Evolutionary conservation across 2,329 filamentous ascomycete genomes (phyloP), one percentile per base, ranked within the genome.

Genomic region (Bipolaris sorokiniana): DNA sequence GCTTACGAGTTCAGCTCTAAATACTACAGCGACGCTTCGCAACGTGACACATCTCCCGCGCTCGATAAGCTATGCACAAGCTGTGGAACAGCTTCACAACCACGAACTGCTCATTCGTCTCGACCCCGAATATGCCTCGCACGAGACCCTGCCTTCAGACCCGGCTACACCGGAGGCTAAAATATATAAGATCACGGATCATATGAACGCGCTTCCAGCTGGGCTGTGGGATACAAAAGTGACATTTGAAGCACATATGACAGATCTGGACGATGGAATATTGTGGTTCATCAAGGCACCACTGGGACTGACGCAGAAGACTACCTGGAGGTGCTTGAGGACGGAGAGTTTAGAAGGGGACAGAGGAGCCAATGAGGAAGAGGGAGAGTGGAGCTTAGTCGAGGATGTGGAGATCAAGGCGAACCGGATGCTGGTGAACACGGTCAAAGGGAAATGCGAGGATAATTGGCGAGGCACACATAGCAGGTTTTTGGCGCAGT

Each of bases 331-430:
- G 22, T 49, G 75, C 10, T 50, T 71, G 16, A 66, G 54, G 63
- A 60, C 59, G 3, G 65, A 59, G 22, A 60, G 62, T 1, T 45
- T 69, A 18, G 51, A 52, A 2, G 61, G 51, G 13, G 54, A 63
- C 22, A 58, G 50, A 11, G 46, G 31, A 16, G 59, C 54, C n/a
- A 48, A 45, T 16, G 59, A 51, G 7, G 63, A 62, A 22, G 57
- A 58, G 34, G 59, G 59, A 3, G 71, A 74, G 56, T 74, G 68
- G 72, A 67, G 63, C 53, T 40, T 77, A 13, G 70, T 75, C 2
- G 74, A 77, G 53, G 72, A 76, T 62, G 71, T 75, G 28, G 72
- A 75, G 61, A 76, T 77, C 31, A 69, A 59, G 48, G 72, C 68
- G 37, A 72, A 67, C 31, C 63, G 71, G 52, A 48, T 77, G 45